Evolutionary conservation across 345 rosid species (phyloP).

Genomic region (Carallia brachiata): DNA sequence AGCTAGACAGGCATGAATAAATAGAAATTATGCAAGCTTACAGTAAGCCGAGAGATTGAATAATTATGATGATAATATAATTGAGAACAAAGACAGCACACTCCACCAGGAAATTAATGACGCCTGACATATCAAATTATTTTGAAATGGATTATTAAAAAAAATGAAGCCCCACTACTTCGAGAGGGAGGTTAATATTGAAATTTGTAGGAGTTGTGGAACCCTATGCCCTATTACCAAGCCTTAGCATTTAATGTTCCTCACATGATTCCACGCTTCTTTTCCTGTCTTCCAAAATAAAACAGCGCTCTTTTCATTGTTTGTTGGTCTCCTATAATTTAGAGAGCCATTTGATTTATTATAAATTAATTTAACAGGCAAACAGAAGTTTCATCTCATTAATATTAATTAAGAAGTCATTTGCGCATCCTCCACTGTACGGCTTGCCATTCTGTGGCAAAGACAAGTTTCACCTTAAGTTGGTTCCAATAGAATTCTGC

Average conservation of each 20-base stretch:
- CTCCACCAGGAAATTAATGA: slow-evolving; percentile 32
- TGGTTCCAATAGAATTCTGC: background rate
- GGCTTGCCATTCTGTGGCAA: background rate
- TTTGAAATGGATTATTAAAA: slow-evolving; percentile 11
- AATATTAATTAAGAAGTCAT: background rate
- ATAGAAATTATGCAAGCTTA: background rate
- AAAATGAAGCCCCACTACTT: slow-evolving; percentile 11
- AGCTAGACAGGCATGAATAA: background rate
- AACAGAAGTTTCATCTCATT: background rate
- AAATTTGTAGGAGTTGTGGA: slow-evolving; percentile 24
- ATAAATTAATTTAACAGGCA: background rate
- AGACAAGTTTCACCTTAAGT: slow-evolving; percentile 2
- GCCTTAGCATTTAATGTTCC: slow-evolving; percentile 39
- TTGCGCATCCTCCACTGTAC: background rate
- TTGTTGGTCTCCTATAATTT: slow-evolving; percentile 32
- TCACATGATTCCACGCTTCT: slow-evolving; percentile 47
- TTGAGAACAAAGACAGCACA: slow-evolving; percentile 5
- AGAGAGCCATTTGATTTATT: background rate
- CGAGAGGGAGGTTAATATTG: slow-evolving; percentile 29
- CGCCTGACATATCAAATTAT: slow-evolving; percentile 37
- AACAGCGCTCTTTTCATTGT: slow-evolving; percentile 41
- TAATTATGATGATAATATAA: background rate
- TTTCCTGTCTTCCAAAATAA: slow-evolving; percentile 33
- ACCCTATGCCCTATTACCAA: slow-evolving; percentile 30
- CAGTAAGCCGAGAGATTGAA: background rate